Evolutionary conservation across 192 early-diverging fungal genomes (phyloP).

Genomic region (Coemansia pectinata): DNA sequence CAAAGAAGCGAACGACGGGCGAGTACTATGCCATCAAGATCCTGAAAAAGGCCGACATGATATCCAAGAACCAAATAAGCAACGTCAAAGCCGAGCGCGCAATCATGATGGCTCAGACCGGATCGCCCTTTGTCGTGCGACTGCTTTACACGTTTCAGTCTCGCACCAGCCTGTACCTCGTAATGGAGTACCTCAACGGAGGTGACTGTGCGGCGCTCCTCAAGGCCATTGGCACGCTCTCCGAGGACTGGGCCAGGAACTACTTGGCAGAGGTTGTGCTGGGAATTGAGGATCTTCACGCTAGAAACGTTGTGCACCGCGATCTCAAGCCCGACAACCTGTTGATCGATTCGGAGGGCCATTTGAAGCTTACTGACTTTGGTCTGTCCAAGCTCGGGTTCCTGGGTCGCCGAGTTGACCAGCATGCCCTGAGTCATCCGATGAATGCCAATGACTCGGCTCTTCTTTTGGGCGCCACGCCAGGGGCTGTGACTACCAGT

Average conservation of each 20-base stretch:
- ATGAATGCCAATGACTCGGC: neutral
- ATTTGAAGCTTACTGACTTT: slow-evolving; percentile 93
- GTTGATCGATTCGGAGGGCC: slow-evolving; percentile 83
- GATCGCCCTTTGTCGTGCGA: slow-evolving; percentile 85
- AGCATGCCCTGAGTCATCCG: slow-evolving; percentile 18
- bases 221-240: slow-evolving; percentile 70
- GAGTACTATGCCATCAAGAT: slow-evolving; percentile 91
- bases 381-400: slow-evolving; percentile 63
- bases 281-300: slow-evolving; percentile 86
- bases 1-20: slow-evolving; percentile 77
- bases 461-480: neutral
- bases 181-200: slow-evolving; percentile 89
- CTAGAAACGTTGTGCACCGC: slow-evolving; percentile 81
- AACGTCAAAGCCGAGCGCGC: slow-evolving; percentile 49
- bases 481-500: neutral
- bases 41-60: slow-evolving; percentile 87
- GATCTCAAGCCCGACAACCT: slow-evolving; percentile 83
- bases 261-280: slow-evolving; percentile 86
- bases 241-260: slow-evolving; percentile 78
- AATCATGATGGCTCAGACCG: slow-evolving; percentile 81
- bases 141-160: slow-evolving; percentile 87
- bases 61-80: slow-evolving; percentile 75
- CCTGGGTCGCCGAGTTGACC: slow-evolving; percentile 47
- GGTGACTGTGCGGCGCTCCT: slow-evolving; percentile 80
- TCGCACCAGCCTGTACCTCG: slow-evolving; percentile 83